Conservation (phyloP, 1,284 basidiomycete genomes). For the Ustilago lituana region DNA sequence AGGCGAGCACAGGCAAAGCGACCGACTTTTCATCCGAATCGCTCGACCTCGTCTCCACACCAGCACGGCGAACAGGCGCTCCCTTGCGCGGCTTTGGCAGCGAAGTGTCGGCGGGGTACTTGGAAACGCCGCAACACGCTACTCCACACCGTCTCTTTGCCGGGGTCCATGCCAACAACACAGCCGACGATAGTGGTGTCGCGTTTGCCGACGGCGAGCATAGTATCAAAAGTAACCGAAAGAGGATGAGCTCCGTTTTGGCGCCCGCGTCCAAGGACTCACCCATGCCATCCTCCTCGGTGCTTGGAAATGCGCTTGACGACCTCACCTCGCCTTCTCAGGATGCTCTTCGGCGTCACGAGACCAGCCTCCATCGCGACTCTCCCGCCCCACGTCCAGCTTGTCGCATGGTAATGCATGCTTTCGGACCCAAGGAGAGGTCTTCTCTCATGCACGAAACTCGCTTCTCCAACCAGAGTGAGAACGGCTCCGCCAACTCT, state of each 20-base stretch:
- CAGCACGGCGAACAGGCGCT: slow-evolving; percentile 20
- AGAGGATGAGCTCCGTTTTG: slow-evolving; percentile 19
- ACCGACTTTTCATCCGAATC: slow-evolving; percentile 5
- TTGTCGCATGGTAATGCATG: slow-evolving; percentile 9
- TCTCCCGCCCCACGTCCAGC: slow-evolving; percentile 32
- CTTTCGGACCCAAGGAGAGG: slow-evolving; percentile 50
- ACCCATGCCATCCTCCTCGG: slow-evolving; percentile 2
- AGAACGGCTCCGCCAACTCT: slow-evolving; percentile 31
- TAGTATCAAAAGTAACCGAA: slow-evolving; percentile 31
- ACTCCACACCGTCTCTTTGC: slow-evolving; percentile 38
- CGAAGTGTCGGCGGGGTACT: slow-evolving; percentile 5
- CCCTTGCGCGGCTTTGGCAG: slow-evolving; percentile 7
- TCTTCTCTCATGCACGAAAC: slow-evolving; percentile 55
- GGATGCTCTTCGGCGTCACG: slow-evolving; percentile 31
- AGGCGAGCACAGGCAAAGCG: background rate
- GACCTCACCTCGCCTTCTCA: slow-evolving; percentile 36
- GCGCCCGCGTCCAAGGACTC: slow-evolving; percentile 16
- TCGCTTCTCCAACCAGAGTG: slow-evolving; percentile 34
- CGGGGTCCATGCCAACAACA: slow-evolving; percentile 14
- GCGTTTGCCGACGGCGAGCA: slow-evolving; percentile 38
- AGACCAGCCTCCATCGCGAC: slow-evolving; percentile 39
- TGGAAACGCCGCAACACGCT: slow-evolving; percentile 24
- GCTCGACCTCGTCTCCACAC: slow-evolving; percentile 20
- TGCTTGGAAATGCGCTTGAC: slow-evolving; percentile 17
- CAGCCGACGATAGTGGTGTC: slow-evolving; percentile 50